Base-by-base conservation (phyloP, 768 basidiomycete species). In the Lactarius vividus region DNA sequence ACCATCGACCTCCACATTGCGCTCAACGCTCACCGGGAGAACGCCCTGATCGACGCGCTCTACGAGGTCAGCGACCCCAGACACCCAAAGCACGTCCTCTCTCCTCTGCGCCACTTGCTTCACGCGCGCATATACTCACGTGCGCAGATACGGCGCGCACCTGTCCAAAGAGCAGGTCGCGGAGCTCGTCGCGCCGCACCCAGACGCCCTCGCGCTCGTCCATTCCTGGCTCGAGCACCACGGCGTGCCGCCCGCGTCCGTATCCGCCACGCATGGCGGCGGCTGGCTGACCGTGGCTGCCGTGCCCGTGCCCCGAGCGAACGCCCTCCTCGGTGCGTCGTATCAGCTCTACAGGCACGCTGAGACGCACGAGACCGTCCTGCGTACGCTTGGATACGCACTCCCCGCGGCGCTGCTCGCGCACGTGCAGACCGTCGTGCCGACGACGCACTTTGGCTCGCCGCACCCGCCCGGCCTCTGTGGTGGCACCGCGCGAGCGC, bases 401-500 rank as follows among this genome's bases (percentile, higher is more conserved):
- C 81, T 88, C 8, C 88, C 84, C 20, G 72, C 76, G 54, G 76
- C 77, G 4, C 76, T 88, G 44, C 84, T 85, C 49, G 73, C 75
- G 0, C 85, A 89, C 66, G 75, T 91, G 69, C 76, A 84, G 29
- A 75, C 87, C 26, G 78, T 90, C 39, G 78, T 86, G 0, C 89
- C 89, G 8, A 73, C 71, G 5, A 89, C 88, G 9, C 84, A 85
- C 71, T 89, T 89, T 69, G 81, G 85, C n/a, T 82, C 84, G 10
- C 74, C 84, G 57, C 78, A 74, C 20, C 16, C 5, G 6, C 40
- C 16, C 6, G 40, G 40, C 40, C 15, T 15, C 6, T 16, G 40
- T 7, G 16, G 40, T 16, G 40, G 2, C 40, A 40, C 40, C 40
- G 16, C 16, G 40, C 7, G 40, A 40, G 40, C 40, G n/a, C n/a